Percentiles rank a stretch among this genome's conserved stretches.
phyloP scores from a whole-genome alignment of 768 basidiomycete genomes.

The Tephrocybe sp. region DNA sequence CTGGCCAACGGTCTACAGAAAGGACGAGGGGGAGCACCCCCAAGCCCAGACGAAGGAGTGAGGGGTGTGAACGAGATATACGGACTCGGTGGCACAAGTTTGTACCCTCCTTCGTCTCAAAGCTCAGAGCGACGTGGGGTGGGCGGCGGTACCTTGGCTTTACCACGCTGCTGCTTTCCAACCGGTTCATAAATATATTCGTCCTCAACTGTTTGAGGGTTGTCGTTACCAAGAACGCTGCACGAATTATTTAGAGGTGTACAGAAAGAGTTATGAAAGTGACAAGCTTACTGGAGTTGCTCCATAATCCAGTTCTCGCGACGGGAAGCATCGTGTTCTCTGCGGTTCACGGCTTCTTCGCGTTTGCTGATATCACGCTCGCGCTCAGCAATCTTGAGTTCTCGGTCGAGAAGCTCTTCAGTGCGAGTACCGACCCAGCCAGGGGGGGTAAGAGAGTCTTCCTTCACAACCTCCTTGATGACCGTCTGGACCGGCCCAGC shows the following conservation, averaged over 20 bases:
- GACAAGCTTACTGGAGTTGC: slow-evolving; percentile 69
- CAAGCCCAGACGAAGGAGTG: slow-evolving; percentile 89
- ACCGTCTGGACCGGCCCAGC: slow-evolving; percentile 66
- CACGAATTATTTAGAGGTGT: slow-evolving; percentile 1
- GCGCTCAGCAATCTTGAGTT: slow-evolving; percentile 80
- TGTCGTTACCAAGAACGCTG: slow-evolving; percentile 70
- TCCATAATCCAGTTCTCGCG: slow-evolving; percentile 94
- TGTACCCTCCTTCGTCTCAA: slow-evolving; percentile 87
- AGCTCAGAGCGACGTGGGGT: slow-evolving; percentile 86
- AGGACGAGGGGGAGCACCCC: slow-evolving; percentile 85
- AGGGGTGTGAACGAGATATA: slow-evolving; percentile 54
- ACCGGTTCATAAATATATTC: slow-evolving; percentile 78
- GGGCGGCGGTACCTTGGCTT: slow-evolving; percentile 89
- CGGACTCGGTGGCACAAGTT: slow-evolving; percentile 65
- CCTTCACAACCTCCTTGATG: slow-evolving; percentile 85
- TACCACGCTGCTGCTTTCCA: slow-evolving; percentile 64
- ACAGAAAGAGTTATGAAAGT: neutral
- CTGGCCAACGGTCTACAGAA: slow-evolving; percentile 35
- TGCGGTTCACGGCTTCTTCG: slow-evolving; percentile 80
- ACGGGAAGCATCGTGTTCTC: slow-evolving; percentile 84
- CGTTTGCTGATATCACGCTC: slow-evolving; percentile 85
- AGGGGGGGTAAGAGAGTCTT: slow-evolving; percentile 73
- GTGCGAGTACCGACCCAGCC: slow-evolving; percentile 78
- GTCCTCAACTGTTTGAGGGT: slow-evolving; percentile 67
- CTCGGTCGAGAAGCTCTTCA: slow-evolving; percentile 81